Conservation (phyloP, 495 filamentous ascomycete genomes). For the Aspergillus taichungensis region DNA sequence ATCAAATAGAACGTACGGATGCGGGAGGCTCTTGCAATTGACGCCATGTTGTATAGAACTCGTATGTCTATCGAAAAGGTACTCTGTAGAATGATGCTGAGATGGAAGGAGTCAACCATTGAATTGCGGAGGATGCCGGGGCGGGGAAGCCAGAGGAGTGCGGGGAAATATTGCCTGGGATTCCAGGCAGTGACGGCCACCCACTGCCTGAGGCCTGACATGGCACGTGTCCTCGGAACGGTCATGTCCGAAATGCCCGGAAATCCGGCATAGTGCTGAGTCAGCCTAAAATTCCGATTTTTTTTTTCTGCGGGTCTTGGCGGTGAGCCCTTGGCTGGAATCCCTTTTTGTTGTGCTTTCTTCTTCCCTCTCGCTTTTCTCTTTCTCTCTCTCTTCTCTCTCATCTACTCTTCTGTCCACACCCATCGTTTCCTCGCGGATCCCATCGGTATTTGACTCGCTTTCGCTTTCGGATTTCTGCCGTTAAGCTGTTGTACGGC, state of each 20-base stretch:
- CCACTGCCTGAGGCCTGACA: background rate
- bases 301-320: background rate
- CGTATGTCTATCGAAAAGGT: background rate
- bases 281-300: background rate
- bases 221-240: background rate
- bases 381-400: constrained; percentile 8
- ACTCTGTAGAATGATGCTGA: background rate
- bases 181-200: background rate
- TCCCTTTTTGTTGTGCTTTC: constrained; percentile 7
- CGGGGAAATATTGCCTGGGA: constrained; percentile 14
- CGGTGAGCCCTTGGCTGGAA: constrained; percentile 1
- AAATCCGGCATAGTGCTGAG: background rate
- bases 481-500: constrained; percentile 4
- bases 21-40: constrained; percentile 20
- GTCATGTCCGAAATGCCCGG: background rate
- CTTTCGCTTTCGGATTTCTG: constrained; percentile 3
- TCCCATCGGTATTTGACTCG: constrained; percentile 9
- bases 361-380: constrained; percentile 4
- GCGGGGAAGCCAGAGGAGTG: constrained; percentile 18
- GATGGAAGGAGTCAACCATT: constrained; percentile 1
- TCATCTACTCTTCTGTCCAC: constrained; percentile 3
- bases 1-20: constrained; percentile 23
- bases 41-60: constrained; percentile 20
- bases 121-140: constrained; percentile 5
- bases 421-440: constrained; percentile 3